These are phyloP conservation scores for Hymenoscyphus albidus DNA, from an alignment of 2,329 filamentous ascomycete species.

Conservation along the genomic window DNA sequence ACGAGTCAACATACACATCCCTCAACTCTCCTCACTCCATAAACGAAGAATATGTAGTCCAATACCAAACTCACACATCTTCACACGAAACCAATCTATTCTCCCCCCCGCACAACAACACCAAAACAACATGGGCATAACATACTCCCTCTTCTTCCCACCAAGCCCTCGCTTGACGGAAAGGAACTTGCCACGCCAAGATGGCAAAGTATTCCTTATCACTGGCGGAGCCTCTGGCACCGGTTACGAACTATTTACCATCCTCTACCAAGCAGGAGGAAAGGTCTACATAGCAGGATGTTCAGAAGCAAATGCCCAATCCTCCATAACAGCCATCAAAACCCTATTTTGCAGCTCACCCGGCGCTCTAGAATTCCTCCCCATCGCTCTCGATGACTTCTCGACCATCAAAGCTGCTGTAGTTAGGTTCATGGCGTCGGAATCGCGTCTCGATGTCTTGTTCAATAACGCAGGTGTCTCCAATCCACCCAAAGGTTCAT, in stretches of 20 bases:
- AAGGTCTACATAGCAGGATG: conserved; percentile 43
- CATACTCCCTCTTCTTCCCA: conserved; percentile 23
- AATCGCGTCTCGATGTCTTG: conserved; percentile 38
- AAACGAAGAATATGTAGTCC: no score
- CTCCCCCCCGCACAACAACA: not conserved
- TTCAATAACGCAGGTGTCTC: conserved; percentile 35
- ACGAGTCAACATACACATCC: no score
- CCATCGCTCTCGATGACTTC: conserved; percentile 37
- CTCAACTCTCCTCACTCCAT: no score
- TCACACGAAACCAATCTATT: no score
- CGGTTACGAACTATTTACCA: conserved; percentile 36
- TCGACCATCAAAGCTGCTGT: conserved; percentile 36
- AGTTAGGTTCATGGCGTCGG: conserved; percentile 33
- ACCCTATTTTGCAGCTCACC: not conserved
- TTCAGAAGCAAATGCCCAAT: conserved; percentile 36
- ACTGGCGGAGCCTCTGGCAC: conserved; percentile 22
- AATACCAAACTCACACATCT: no score
- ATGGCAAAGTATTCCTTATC: conserved; percentile 16
- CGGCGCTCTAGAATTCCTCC: conserved; percentile 36
- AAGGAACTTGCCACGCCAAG: conserved; percentile 25
- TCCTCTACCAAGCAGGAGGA: conserved; percentile 39
- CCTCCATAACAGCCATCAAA: conserved; percentile 38
- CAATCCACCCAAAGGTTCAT: conserved; percentile 10
- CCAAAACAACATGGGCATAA: conserved; percentile 6
- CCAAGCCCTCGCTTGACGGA: conserved; percentile 40